Base-by-base conservation (phyloP, 352 stramenopile species). In the Phytopythium mirpurense region DNA sequence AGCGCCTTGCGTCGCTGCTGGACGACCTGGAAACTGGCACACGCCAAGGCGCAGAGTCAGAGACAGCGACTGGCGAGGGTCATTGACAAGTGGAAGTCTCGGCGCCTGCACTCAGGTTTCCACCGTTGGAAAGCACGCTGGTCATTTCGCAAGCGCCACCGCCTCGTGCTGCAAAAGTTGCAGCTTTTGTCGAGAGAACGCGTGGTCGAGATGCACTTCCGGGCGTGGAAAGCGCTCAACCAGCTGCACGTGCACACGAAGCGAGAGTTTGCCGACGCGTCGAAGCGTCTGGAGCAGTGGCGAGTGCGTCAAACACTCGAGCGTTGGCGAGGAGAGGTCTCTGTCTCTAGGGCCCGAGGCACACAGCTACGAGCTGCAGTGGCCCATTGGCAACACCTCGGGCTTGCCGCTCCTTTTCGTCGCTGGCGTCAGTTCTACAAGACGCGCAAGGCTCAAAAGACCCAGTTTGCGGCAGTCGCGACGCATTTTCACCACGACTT, bases 121-220 rank as follows among this genome's bases (percentile, higher is more conserved):
- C 50, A 63, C 9, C 51, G 37, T 2, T 80, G 70, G 70, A 78
- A 75, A 51, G 46, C 60, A 12, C 60, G 38, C 1, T 80, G 62
- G 70, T 42, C 12, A 0, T 43, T 75, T 37, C 63, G 62, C 1
- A 69, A 62, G 27, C 58, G 68, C 3, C 57, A 80, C 37, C 62
- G 55, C 0, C 36, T 36, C 3, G 42, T 80, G 7, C 46, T 78
- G 10, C 42, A 60, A 21, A 52, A 34, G 0, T 54, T 55, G 7
- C 24, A 53, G 0, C 15, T 57, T 0, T 37, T 47, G 9, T 69
- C 56, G 0, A 60, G 64, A 4, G 62, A 69, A 18, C 50, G 58
- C 27, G 21, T 46, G 0, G 14, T 66, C 1, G 59, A 66, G 21
- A 27, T 10, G n/a, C 53, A 59, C 45, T 80, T 80, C 18, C 21